A percentile compares a stretch with the other conserved stretches of the same genome.
Evolutionary conservation across 139 green algal genomes (phyloP).

Genomic region (Coccomyxa sp.): DNA sequence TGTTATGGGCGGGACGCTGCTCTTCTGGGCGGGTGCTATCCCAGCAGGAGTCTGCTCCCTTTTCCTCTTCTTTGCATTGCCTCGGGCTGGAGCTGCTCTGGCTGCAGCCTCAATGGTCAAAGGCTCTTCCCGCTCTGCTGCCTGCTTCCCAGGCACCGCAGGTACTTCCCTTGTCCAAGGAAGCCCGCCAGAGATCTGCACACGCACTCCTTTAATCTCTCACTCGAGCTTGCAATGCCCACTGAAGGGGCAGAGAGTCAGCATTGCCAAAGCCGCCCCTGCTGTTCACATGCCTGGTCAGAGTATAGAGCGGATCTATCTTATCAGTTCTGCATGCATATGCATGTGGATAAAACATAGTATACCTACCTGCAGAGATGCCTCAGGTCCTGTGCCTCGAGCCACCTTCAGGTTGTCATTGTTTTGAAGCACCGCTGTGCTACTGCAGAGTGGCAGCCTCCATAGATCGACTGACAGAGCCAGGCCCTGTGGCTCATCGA

Average conservation of each 20-base stretch:
- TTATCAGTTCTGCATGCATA: background rate
- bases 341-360: background rate
- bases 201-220: background rate
- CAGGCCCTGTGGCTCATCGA: background rate
- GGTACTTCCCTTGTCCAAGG: background rate
- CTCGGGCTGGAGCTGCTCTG: too few species aligned
- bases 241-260: background rate
- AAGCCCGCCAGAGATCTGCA: background rate
- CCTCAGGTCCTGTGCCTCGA: background rate
- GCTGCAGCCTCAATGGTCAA: too few species aligned
- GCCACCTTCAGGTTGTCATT: background rate
- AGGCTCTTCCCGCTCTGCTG: background rate
- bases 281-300: background rate
- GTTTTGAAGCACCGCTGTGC: background rate
- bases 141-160: background rate
- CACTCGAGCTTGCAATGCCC: background rate
- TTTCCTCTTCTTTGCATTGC: too few species aligned
- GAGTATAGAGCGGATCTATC: too few species aligned
- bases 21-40: too few species aligned
- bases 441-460: background rate
- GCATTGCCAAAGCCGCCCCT: background rate
- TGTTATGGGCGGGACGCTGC: too few species aligned
- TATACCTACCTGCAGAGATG: background rate
- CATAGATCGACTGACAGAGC: background rate
- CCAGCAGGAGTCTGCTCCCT: too few species aligned